Evolutionary conservation across 768 basidiomycete genomes (phyloP).

Genomic region (Clavaria fumosa): DNA sequence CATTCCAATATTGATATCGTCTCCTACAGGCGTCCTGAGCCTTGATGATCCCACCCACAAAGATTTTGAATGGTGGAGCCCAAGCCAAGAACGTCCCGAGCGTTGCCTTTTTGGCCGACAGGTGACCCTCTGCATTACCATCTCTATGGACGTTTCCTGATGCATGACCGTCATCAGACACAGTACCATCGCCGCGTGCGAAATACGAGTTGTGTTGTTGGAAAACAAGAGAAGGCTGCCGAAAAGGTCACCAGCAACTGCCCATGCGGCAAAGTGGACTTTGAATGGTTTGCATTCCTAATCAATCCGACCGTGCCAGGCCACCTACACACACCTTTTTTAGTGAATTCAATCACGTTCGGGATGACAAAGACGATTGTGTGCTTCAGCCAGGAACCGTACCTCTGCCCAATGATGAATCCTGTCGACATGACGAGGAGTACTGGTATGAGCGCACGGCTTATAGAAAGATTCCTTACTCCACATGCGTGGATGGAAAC

Average conservation of each 20-base stretch:
- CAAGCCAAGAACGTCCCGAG: conserved; percentile 78
- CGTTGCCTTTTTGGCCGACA: conserved; percentile 85
- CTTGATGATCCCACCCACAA: conserved; percentile 62
- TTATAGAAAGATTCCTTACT: conserved; percentile 84
- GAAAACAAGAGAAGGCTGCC: conserved; percentile 39
- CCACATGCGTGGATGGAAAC: conserved; percentile 67
- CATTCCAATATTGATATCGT: too few species aligned
- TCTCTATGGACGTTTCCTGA: conserved; percentile 3
- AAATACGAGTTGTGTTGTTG: conserved; percentile 71
- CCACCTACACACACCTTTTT: neutral
- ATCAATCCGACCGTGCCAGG: neutral
- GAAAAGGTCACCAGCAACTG: conserved; percentile 54
- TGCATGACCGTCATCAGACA: conserved; percentile 31
- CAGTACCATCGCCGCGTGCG: conserved; percentile 83
- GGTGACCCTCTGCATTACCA: conserved; percentile 26
- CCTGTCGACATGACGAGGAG: conserved; percentile 45
- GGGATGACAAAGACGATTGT: conserved; percentile 55
- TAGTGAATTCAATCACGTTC: conserved; percentile 88
- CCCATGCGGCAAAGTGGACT: conserved; percentile 57
- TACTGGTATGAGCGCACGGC: conserved; percentile 92
- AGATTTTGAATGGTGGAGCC: conserved; percentile 97
- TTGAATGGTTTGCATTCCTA: conserved; percentile 69
- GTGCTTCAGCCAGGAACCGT: conserved; percentile 57
- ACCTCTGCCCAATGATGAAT: conserved; percentile 45
- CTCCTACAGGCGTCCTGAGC: conserved; percentile 54